Evolutionary conservation across 495 filamentous ascomycete genomes (phyloP).

Genomic region (Evansstolkia leycettana): DNA sequence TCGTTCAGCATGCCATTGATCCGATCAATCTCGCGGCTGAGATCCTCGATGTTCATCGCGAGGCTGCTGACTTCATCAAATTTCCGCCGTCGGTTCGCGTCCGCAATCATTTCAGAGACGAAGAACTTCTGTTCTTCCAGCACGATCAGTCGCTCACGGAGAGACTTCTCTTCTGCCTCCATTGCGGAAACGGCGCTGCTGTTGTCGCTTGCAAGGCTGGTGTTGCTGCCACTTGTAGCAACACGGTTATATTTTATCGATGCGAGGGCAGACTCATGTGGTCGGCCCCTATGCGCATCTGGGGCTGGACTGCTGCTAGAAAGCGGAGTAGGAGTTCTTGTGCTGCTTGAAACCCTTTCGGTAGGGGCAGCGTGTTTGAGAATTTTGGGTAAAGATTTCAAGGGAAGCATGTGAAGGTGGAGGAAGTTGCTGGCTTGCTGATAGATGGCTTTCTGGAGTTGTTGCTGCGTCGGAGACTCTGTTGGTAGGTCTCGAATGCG

Average conservation of each 20-base stretch:
- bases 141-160: constrained; percentile 74
- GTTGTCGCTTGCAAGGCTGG: constrained; percentile 47
- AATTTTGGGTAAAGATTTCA: constrained; percentile 75
- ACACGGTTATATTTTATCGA: constrained; percentile 44
- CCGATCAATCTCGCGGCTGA: constrained; percentile 70
- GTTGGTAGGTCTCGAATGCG: constrained; percentile 70
- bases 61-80: constrained; percentile 85
- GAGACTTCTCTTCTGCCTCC: constrained; percentile 76
- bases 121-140: constrained; percentile 92
- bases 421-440: constrained; percentile 74
- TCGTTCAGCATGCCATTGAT: constrained; percentile 39
- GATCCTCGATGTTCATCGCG: constrained; percentile 69
- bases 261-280: constrained; percentile 38
- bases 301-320: constrained; percentile 12
- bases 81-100: constrained; percentile 65
- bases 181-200: constrained; percentile 56
- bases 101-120: constrained; percentile 76
- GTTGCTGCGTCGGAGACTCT: constrained; percentile 57
- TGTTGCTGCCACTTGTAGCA: constrained; percentile 39
- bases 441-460: constrained; percentile 75
- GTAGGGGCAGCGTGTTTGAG: constrained; percentile 55
- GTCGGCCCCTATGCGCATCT: constrained; percentile 19
- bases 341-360: constrained; percentile 15
- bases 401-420: constrained; percentile 81
- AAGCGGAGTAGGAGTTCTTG: constrained; percentile 23